Percentiles rank a stretch among this genome's conserved stretches.
phyloP scores from a whole-genome alignment of 139 green algal genomes.

The Spirogloea muscicola region DNA sequence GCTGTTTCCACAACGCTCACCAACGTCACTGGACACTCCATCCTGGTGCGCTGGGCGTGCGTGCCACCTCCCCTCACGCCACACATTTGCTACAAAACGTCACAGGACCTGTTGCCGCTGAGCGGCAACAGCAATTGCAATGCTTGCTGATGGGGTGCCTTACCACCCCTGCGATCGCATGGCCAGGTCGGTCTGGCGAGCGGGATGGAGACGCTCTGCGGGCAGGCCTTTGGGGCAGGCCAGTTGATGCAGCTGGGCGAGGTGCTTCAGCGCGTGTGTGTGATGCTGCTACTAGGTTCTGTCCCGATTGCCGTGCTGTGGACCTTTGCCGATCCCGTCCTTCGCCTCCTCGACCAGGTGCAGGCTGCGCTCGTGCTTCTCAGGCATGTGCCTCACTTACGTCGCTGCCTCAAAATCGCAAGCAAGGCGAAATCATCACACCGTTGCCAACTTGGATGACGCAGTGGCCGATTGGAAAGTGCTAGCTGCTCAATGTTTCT shows the following conservation, averaged over 20 bases:
- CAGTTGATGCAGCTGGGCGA: slow-evolving; percentile 1
- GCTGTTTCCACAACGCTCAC: slow-evolving; percentile 14
- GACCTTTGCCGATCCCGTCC: slow-evolving; percentile 1
- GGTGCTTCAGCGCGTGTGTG: slow-evolving; percentile 19
- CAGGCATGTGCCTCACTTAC: too few relatives aligned
- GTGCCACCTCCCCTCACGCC: neutral
- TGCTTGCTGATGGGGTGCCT: too few relatives aligned
- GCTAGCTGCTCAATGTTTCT: neutral
- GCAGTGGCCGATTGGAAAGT: neutral
- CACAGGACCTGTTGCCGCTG: neutral
- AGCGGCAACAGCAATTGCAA: neutral
- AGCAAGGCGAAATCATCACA: too few relatives aligned
- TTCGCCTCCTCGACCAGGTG: slow-evolving; percentile 17
- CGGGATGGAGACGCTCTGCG: slow-evolving; percentile 42
- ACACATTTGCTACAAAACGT: neutral
- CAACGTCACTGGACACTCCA: slow-evolving; percentile 30
- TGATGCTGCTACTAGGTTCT: slow-evolving; percentile 19
- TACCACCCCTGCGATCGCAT: neutral
- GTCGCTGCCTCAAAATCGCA: too few relatives aligned
- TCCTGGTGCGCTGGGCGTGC: slow-evolving; percentile 35
- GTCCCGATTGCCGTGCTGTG: slow-evolving; percentile 33
- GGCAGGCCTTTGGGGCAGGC: slow-evolving; percentile 33
- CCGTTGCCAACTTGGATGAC: neutral
- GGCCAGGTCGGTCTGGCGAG: slow-evolving; percentile 23
- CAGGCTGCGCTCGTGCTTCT: neutral